Conservation (phyloP, 2,329 filamentous ascomycete species). For the Pseudocercospora fuligena region DNA sequence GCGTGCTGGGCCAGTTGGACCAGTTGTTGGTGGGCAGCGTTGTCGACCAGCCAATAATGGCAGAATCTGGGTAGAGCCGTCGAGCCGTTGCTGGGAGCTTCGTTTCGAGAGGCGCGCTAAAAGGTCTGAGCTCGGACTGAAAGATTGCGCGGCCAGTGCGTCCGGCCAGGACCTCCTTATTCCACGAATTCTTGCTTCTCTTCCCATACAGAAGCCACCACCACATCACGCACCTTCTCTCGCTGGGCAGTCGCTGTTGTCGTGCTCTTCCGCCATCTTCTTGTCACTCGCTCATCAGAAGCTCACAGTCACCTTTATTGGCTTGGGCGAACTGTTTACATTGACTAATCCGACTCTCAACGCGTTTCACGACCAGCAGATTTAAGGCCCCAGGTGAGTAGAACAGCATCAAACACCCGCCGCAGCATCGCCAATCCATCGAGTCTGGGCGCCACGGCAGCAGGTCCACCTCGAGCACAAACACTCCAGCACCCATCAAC, state of each 20-base stretch:
- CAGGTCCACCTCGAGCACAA: slow-evolving; percentile 4
- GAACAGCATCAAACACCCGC: not conserved
- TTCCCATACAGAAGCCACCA: slow-evolving; percentile 11
- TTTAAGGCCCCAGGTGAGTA: slow-evolving; percentile 23
- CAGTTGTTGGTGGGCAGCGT: not conserved
- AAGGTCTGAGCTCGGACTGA: not conserved
- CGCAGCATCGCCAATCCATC: slow-evolving; percentile 11
- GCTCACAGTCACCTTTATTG: slow-evolving; percentile 15
- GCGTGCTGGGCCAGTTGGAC: not conserved
- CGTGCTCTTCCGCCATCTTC: slow-evolving; percentile 16
- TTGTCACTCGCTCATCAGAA: slow-evolving; percentile 7
- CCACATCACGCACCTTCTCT: slow-evolving; percentile 22
- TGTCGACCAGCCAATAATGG: not conserved
- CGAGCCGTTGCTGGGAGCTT: not conserved
- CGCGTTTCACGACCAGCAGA: slow-evolving; percentile 23
- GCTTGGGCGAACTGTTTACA: slow-evolving; percentile 14
- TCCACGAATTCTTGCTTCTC: slow-evolving; percentile 15
- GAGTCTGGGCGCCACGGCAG: not conserved
- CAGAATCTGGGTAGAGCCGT: not conserved
- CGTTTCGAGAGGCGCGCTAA: slow-evolving; percentile 10
- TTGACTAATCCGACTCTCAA: slow-evolving; percentile 15
- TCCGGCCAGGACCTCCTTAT: slow-evolving; percentile 16
- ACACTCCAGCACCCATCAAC: not conserved
- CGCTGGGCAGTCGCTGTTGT: slow-evolving; percentile 17
- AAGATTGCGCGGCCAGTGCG: slow-evolving; percentile 7